Conservation (phyloP, 2,329 filamentous ascomycete species). For the Ophiocordyceps australis region DNA sequence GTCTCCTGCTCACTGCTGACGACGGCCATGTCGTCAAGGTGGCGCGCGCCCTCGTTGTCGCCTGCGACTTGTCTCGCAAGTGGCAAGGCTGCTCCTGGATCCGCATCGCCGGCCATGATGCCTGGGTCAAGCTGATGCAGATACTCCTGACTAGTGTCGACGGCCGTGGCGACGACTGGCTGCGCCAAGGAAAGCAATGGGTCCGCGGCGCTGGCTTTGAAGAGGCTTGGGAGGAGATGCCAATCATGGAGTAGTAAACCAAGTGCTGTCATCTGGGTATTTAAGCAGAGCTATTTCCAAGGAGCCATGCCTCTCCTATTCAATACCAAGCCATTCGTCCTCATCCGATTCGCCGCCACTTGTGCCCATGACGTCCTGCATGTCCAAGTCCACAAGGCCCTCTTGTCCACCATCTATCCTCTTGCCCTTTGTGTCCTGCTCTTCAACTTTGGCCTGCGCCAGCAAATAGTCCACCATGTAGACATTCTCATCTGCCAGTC, state of each 20-base stretch:
- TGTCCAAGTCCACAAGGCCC: constrained; percentile 11
- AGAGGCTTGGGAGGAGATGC: constrained; percentile 40
- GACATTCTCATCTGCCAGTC: constrained; percentile 70
- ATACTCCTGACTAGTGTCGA: constrained; percentile 46
- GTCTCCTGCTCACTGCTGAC: constrained; percentile 35
- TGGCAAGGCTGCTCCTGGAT: constrained; percentile 29
- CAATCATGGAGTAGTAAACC: constrained; percentile 2
- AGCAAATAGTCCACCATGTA: constrained; percentile 77
- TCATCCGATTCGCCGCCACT: constrained; percentile 17
- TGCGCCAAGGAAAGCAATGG: constrained; percentile 32
- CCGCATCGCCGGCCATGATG: constrained; percentile 30
- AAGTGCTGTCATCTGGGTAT: too few relatives aligned
- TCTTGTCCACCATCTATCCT: too few relatives aligned
- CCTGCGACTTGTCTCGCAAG: constrained; percentile 27
- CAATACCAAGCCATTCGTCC: constrained; percentile 29
- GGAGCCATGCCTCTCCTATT: constrained; percentile 15
- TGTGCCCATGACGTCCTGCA: constrained; percentile 13
- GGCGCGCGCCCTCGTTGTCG: constrained; percentile 49
- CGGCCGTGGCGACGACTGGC: constrained; percentile 31
- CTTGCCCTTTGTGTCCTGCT: constrained; percentile 7
- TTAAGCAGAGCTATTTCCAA: too few relatives aligned
- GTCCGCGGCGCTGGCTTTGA: constrained; percentile 43
- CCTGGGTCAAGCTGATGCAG: constrained; percentile 42
- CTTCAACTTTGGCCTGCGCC: constrained; percentile 23
- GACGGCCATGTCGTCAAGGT: constrained; percentile 75